phyloP scores from a whole-genome alignment of 108 stramenopile species.

The Cyclotella kingstonii region DNA sequence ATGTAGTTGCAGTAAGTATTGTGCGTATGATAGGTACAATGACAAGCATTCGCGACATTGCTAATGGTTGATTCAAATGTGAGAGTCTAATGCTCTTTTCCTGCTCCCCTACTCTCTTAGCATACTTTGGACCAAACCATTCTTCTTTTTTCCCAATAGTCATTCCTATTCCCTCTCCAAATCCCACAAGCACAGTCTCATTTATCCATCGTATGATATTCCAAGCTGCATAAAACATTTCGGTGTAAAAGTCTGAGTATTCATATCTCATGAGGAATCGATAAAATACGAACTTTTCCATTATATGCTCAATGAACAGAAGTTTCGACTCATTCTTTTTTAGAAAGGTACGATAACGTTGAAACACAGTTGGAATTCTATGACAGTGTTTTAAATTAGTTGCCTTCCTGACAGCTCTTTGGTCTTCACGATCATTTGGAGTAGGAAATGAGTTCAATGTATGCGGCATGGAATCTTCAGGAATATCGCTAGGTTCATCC shows the following conservation, averaged over 20 bases:
- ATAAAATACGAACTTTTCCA: slow-evolving; percentile 37
- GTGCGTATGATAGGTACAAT: slow-evolving; percentile 30
- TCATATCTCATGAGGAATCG: slow-evolving; percentile 22
- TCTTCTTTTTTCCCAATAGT: slow-evolving; percentile 28
- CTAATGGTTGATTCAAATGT: slow-evolving; percentile 6
- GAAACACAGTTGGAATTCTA: slow-evolving; percentile 1
- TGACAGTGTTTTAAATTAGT: not conserved
- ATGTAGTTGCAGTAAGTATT: slow-evolving; percentile 33
- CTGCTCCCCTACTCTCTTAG: not conserved
- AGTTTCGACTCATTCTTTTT: slow-evolving; percentile 27
- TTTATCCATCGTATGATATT: slow-evolving; percentile 37
- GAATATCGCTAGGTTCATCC: not conserved
- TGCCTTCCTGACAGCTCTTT: not conserved
- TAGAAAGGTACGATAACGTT: slow-evolving; percentile 29
- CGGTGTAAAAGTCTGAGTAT: slow-evolving; percentile 10
- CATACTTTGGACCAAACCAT: slow-evolving; percentile 8
- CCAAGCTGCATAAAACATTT: slow-evolving; percentile 41
- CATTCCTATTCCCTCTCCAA: slow-evolving; percentile 34
- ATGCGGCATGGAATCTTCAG: not conserved
- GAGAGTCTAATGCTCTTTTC: not conserved
- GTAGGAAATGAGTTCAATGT: not conserved
- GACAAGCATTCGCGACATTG: not conserved
- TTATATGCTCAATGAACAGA: slow-evolving; percentile 24
- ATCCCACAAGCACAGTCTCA: slow-evolving; percentile 33
- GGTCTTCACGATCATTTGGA: not conserved